Percentiles rank a stretch among this genome's conserved stretches.
These are phyloP conservation scores for Phaeoacremonium minimum DNA, from an alignment of 2,329 filamentous ascomycete species.

Conservation along the genomic window DNA sequence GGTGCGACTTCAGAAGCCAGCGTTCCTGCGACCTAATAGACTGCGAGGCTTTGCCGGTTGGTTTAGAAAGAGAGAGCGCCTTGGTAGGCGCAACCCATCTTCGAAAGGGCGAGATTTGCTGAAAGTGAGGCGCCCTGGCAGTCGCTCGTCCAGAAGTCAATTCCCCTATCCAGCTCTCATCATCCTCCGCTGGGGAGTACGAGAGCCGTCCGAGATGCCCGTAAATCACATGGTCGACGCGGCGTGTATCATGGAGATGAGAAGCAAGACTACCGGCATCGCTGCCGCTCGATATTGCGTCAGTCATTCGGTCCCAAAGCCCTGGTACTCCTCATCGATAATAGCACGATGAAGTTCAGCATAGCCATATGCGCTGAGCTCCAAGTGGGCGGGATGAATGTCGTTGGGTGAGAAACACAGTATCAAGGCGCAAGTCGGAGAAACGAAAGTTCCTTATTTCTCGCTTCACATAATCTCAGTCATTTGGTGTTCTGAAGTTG, in stretches of 20 bases:
- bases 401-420: too few relatives aligned
- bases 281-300: conserved; percentile 6
- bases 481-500: too few relatives aligned
- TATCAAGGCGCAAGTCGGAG: too few relatives aligned
- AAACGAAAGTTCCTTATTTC: too few relatives aligned
- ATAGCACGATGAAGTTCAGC: too few relatives aligned
- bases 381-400: too few relatives aligned
- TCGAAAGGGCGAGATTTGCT: conserved; percentile 17
- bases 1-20: conserved; percentile 48
- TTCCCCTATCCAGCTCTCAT: conserved; percentile 25
- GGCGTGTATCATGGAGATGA: conserved; percentile 21
- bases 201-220: conserved; percentile 47
- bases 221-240: conserved; percentile 41
- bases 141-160: conserved; percentile 29
- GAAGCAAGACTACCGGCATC: background rate
- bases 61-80: background rate
- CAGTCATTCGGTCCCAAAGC: conserved; percentile 17
- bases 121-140: conserved; percentile 5
- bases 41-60: conserved; percentile 8
- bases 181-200: conserved; percentile 29
- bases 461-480: too few relatives aligned
- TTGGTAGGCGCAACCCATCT: conserved; percentile 19
- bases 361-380: too few relatives aligned
- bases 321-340: too few relatives aligned
- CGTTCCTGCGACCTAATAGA: conserved; percentile 31